phyloP scores from a whole-genome alignment of 768 basidiomycete genomes.

The Termitomyces eurrhizus region DNA sequence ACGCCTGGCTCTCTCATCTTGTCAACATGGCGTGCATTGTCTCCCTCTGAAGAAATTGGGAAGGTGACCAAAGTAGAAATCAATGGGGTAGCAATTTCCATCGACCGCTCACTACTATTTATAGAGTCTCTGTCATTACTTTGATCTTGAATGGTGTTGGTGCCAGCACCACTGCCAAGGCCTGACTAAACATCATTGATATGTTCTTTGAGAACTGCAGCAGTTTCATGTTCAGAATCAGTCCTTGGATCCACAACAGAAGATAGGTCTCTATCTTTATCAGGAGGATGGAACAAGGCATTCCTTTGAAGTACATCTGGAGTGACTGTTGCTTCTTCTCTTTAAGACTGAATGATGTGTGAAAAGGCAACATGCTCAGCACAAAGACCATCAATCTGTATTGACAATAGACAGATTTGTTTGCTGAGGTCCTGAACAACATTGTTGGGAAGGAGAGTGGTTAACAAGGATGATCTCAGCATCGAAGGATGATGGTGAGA shows the following conservation, averaged over 20 bases:
- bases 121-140: neutral
- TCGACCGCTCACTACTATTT: constrained; percentile 16
- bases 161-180: neutral
- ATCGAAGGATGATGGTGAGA: too few species aligned
- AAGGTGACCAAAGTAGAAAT: constrained; percentile 5
- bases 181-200: neutral
- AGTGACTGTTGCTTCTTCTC: neutral
- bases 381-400: too few species aligned
- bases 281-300: neutral
- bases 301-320: neutral
- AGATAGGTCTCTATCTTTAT: neutral
- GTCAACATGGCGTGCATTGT: neutral
- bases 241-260: neutral
- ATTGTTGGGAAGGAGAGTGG: too few species aligned
- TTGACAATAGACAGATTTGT: too few species aligned
- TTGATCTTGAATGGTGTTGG: neutral
- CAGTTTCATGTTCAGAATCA: neutral
- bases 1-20: neutral
- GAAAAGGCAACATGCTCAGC: too few species aligned
- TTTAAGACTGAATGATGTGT: constrained; percentile 9
- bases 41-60: neutral
- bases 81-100: constrained; percentile 17
- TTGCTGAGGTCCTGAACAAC: too few species aligned
- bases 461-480: too few species aligned
- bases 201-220: neutral